A percentile compares a stretch with the other conserved stretches of the same genome.
These are phyloP conservation scores for Coemansia sp. DNA, from an alignment of 192 early-diverging fungal genomes.

Conservation along the genomic window DNA sequence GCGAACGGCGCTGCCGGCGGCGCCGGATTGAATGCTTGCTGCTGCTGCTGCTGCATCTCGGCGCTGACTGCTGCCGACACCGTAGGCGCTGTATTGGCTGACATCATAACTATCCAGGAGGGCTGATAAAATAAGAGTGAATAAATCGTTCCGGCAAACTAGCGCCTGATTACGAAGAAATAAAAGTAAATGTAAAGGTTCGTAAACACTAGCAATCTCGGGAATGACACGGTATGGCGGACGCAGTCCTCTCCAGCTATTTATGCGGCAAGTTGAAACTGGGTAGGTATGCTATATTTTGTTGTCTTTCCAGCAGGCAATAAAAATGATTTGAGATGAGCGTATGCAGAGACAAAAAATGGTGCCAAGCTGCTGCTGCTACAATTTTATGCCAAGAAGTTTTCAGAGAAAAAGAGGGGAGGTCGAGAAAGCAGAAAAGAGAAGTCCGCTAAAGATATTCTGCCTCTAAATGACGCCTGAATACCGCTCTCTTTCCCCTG, in stretches of 20 bases:
- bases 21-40: constrained; percentile 24
- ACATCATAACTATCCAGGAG: constrained; percentile 28
- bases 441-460: not conserved
- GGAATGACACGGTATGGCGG: not conserved
- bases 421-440: not conserved
- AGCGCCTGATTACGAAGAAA: not conserved
- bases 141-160: not conserved
- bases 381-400: constrained; percentile 5
- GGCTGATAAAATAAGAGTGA: not conserved
- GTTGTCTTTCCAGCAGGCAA: not conserved
- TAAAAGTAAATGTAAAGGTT: not conserved
- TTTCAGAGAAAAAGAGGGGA: not conserved
- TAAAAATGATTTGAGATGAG: not conserved
- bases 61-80: constrained; percentile 3
- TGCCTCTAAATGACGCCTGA: not conserved
- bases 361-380: not conserved
- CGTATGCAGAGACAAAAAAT: not conserved
- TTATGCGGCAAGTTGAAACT: not conserved
- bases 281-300: not conserved
- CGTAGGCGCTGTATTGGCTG: constrained; percentile 18
- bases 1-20: constrained; percentile 37
- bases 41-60: constrained; percentile 10
- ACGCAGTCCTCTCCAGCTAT: not conserved
- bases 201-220: not conserved
- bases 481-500: not conserved